Evolutionary conservation across 2,329 filamentous ascomycete genomes (phyloP), one percentile per base, ranked within the genome.

Genomic region (Aspergillus thermomutatus): DNA sequence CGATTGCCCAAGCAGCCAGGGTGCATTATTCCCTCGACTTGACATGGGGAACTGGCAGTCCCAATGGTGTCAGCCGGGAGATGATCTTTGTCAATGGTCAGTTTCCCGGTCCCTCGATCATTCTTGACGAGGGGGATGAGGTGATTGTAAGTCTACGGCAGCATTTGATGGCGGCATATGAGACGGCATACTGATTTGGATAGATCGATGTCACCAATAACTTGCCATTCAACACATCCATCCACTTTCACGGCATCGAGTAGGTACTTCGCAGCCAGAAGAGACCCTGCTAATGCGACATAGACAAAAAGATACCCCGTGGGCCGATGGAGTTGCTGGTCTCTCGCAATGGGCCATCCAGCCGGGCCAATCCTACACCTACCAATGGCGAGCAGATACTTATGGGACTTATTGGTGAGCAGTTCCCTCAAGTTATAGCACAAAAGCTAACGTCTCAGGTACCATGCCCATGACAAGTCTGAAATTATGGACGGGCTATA

Each of bases 401-500:
- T 79, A 82, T 62, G 84, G 84, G 14, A 81, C 77, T 52, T 84
- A 82, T 68, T 86, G 82, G 78, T 86, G 84, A 60, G 10, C 53
- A 52, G 3, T 14, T 14, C 7, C 31, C 17, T 17, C 9, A 14
- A 45, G 3, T 3, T 2, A 3, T 14, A 14, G 17, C 1, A 4
- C 8, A 11, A 21, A 41, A 45, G 41, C 41, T 45, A 23, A 45
- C 19, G 41, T 11, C 21, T 45, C 25, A 64, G 63, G 63, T 69
- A 70, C 31, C 84, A 87, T 67, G 78, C 82, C 0, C 84, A 87
- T 63, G 75, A 76, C n/a, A 70, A 73, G 1, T 77, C 77, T 2
- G 81, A 85, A 57, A 79, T 87, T 19, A 79, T 83, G 57, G 84
- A 87, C 61, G 85, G 85, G 1, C 71, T 84, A 9, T 83, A 80